Percentiles rank a stretch among this genome's conserved stretches.
Conservation (phyloP, 1,139 yeast genomes). For the Taphrina deformans region DNA sequence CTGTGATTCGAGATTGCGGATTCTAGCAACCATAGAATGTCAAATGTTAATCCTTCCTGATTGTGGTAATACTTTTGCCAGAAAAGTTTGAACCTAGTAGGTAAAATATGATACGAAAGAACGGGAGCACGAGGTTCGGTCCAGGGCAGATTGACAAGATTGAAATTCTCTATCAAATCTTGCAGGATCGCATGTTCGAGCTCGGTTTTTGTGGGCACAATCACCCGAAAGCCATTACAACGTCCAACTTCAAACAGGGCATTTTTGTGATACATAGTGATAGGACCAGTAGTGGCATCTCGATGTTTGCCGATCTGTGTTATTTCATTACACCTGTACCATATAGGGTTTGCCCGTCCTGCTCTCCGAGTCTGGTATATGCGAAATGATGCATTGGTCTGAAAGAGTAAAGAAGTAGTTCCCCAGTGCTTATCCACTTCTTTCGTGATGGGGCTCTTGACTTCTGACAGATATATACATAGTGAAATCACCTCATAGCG, state of each 20-base stretch:
- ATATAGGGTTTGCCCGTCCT: not conserved
- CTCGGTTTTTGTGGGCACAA: not conserved
- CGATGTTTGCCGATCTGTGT: not conserved
- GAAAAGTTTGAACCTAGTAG: not conserved
- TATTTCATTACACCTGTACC: not conserved
- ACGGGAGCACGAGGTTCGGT: not conserved
- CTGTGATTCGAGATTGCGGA: not conserved
- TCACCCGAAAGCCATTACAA: slow-evolving; percentile 1
- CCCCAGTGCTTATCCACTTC: not conserved
- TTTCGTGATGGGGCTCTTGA: not conserved
- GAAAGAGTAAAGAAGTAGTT: not conserved
- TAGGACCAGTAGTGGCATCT: not conserved
- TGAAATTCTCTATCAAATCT: not conserved
- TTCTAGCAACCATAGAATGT: not conserved
- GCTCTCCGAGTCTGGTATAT: not conserved
- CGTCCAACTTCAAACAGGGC: slow-evolving; percentile 5
- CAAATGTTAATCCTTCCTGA: not conserved
- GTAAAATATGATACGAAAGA: not conserved
- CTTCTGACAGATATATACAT: not conserved
- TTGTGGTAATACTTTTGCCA: not conserved
- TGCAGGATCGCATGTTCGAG: not conserved
- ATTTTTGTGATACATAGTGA: not conserved
- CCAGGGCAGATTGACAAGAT: not conserved
- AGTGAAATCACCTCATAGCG: not conserved
- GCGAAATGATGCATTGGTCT: not conserved